Evolutionary conservation across 202 grass and related monocot genomes (phyloP).

Genomic region (Schoenoplectus triqueter): DNA sequence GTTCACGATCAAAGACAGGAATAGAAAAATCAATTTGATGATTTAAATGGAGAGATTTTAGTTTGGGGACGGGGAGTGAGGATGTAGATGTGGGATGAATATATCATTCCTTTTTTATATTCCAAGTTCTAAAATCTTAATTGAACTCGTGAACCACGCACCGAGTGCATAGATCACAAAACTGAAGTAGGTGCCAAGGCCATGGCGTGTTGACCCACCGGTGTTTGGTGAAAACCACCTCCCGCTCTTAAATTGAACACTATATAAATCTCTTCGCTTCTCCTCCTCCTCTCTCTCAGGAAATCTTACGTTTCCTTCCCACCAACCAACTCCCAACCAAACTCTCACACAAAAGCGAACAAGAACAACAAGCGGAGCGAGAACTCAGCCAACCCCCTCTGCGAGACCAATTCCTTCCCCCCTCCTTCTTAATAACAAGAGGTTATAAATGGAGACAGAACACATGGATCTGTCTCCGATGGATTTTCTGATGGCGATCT

Average conservation of each 20-base stretch:
- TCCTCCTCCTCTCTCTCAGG: not conserved
- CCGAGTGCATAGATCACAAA: not conserved
- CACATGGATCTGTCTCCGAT: slow-evolving; percentile 48
- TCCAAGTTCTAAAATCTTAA: too few species aligned
- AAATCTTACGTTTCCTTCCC: slow-evolving; percentile 25
- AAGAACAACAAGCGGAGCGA: not conserved
- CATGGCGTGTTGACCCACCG: slow-evolving; percentile 51
- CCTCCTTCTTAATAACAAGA: slow-evolving; percentile 6
- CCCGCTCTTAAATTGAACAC: not conserved
- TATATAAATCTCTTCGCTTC: slow-evolving; percentile 41
- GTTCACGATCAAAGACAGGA: too few species aligned
- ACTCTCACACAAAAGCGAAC: slow-evolving; percentile 13
- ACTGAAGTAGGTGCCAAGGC: slow-evolving; percentile 41
- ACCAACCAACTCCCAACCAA: slow-evolving; percentile 39
- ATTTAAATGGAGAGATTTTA: too few species aligned
- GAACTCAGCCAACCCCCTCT: not conserved
- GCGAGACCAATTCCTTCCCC: not conserved
- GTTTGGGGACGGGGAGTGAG: too few species aligned
- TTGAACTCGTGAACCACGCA: not conserved
- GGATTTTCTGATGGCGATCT: slow-evolving; percentile 42
- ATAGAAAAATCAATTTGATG: too few species aligned
- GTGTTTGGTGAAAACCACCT: slow-evolving; percentile 42
- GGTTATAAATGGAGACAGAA: slow-evolving; percentile 39
- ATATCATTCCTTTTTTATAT: too few species aligned
- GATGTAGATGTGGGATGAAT: too few species aligned